These are phyloP conservation scores for Wilcoxina mikolae DNA, from an alignment of 495 filamentous ascomycete species.

Conservation along the genomic window DNA sequence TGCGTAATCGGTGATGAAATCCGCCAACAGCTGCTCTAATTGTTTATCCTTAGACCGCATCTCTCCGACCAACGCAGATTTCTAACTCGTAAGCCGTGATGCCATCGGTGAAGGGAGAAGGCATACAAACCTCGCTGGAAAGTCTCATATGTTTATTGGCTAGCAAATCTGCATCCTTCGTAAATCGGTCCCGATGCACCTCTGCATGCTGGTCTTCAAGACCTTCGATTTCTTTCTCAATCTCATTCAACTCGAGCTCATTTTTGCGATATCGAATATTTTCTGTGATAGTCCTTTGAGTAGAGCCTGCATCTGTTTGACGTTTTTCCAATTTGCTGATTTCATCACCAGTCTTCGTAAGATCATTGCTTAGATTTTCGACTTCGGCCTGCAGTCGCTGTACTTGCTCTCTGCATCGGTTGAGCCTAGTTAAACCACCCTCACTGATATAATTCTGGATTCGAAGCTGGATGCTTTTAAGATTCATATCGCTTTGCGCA, in stretches of 20 bases:
- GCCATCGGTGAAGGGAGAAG: not conserved
- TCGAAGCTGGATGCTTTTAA: slow-evolving; percentile 56
- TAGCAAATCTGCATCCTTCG: slow-evolving; percentile 47
- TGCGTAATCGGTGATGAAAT: slow-evolving; percentile 79
- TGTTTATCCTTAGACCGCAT: slow-evolving; percentile 73
- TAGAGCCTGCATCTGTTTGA: slow-evolving; percentile 64
- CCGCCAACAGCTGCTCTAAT: slow-evolving; percentile 47
- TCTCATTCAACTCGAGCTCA: slow-evolving; percentile 47
- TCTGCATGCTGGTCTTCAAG: slow-evolving; percentile 69
- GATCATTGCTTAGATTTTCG: slow-evolving; percentile 46
- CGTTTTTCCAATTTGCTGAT: slow-evolving; percentile 62
- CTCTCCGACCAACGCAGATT: slow-evolving; percentile 49
- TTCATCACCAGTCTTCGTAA: slow-evolving; percentile 52
- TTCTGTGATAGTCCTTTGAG: slow-evolving; percentile 66
- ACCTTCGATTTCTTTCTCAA: slow-evolving; percentile 55
- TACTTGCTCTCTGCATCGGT: slow-evolving; percentile 49
- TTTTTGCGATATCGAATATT: slow-evolving; percentile 73
- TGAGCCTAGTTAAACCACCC: slow-evolving; percentile 59
- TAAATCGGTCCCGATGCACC: slow-evolving; percentile 61
- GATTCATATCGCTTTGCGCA: slow-evolving; percentile 56
- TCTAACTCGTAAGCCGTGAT: slow-evolving; percentile 26
- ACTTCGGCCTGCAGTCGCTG: slow-evolving; percentile 44
- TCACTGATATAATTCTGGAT: slow-evolving; percentile 68
- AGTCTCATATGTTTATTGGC: slow-evolving; percentile 47
- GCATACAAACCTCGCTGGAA: slow-evolving; percentile 28